These are phyloP conservation scores for Rhizopus stolonifer DNA, from an alignment of 371 early-diverging fungal genomes.

Conservation along the genomic window DNA sequence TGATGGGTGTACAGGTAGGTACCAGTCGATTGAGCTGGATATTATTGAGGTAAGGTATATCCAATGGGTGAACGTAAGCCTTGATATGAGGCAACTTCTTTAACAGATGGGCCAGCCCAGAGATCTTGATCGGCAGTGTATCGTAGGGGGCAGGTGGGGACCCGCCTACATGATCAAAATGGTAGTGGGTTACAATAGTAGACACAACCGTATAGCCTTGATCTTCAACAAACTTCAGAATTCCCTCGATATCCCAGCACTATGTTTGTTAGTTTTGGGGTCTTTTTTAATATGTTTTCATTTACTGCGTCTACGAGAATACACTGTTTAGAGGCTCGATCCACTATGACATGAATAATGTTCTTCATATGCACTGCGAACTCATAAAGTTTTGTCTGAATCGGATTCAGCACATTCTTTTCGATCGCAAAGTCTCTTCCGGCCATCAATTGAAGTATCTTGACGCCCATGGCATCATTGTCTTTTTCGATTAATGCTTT, in stretches of 20 bases:
- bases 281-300: neutral
- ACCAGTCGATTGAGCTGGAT: conserved; percentile 60
- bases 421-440: conserved; percentile 68
- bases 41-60: conserved; percentile 67
- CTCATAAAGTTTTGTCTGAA: conserved; percentile 72
- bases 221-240: conserved; percentile 59
- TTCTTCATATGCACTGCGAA: conserved; percentile 84
- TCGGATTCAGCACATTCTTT: conserved; percentile 55
- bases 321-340: conserved; percentile 63
- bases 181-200: conserved; percentile 76
- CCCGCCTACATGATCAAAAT: conserved; percentile 81
- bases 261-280: conserved; percentile 14
- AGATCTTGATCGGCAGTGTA: conserved; percentile 72
- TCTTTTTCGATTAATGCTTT: conserved; percentile 58
- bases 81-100: conserved; percentile 67
- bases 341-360: conserved; percentile 76
- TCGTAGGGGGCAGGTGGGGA: conserved; percentile 83
- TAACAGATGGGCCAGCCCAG: conserved; percentile 72
- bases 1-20: conserved; percentile 51
- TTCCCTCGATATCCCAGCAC: conserved; percentile 89
- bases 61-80: conserved; percentile 74
- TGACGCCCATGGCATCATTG: conserved; percentile 56
- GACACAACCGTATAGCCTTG: conserved; percentile 70
- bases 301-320: conserved; percentile 73
- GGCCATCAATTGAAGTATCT: conserved; percentile 66